These are phyloP conservation scores for Phytophthora podocarpi DNA, from an alignment of 352 stramenopile genomes.

Conservation along the genomic window DNA sequence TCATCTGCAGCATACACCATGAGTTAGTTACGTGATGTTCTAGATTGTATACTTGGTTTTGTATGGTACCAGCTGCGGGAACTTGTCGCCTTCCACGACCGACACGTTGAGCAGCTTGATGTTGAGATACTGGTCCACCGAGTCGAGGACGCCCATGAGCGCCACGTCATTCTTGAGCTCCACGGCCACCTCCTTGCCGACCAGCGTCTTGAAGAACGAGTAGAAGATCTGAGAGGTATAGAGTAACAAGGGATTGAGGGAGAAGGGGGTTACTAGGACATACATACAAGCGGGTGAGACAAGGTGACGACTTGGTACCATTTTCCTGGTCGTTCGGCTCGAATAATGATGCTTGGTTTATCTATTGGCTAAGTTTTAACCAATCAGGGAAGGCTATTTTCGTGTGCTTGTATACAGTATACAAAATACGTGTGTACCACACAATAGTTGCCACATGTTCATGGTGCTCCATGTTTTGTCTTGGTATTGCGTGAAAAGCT, in stretches of 20 bases:
- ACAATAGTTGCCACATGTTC: too few relatives aligned
- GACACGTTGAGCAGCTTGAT: constrained; percentile 97
- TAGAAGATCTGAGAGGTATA: constrained; percentile 93
- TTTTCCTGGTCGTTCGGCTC: constrained; percentile 16
- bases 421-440: background rate
- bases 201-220: constrained; percentile 99
- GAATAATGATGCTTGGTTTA: constrained; percentile 3
- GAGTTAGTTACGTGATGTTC: too few relatives aligned
- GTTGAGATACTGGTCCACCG: constrained; percentile 99
- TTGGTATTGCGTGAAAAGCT: constrained; percentile 6
- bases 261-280: background rate
- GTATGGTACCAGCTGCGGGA: constrained; percentile 92
- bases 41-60: too few relatives aligned
- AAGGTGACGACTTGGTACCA: constrained; percentile 15
- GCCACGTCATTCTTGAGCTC: constrained; percentile 99
- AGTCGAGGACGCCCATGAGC: constrained; percentile 96
- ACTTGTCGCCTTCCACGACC: constrained; percentile 96
- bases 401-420: background rate
- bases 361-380: constrained; percentile 1
- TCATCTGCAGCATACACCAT: constrained; percentile 58
- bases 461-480: too few relatives aligned
- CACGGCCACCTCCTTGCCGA: constrained; percentile 97
- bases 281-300: background rate
- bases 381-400: background rate
- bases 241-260: too few relatives aligned